phyloP scores from a whole-genome alignment of 164 flowering plant genomes.

The Stephania yunnanensis region DNA sequence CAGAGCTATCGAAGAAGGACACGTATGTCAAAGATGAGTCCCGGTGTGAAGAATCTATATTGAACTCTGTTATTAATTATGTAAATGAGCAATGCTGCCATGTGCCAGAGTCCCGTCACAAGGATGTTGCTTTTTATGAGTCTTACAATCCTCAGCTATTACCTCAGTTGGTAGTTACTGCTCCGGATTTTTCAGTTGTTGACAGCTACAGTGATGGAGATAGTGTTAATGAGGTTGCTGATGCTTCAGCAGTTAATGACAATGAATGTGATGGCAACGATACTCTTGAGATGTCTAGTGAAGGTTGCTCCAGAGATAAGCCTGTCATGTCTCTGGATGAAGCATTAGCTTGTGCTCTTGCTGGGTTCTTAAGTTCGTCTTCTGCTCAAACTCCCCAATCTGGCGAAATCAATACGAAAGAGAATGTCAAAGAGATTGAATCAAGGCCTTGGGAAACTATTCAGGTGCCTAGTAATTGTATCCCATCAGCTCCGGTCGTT shows the following conservation, averaged over 20 bases:
- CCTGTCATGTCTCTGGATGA: conserved; percentile 57
- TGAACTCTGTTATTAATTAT: conserved; percentile 30
- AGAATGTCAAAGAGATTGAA: conserved; percentile 6
- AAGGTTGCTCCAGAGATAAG: conserved; percentile 20
- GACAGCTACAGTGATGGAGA: conserved; percentile 37
- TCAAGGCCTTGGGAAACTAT: conserved; percentile 4
- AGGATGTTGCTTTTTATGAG: conserved; percentile 18
- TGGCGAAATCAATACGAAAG: conserved; percentile 16
- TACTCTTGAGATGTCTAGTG: conserved; percentile 13
- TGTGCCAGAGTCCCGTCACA: conserved; percentile 21
- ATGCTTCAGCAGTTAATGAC: neutral
- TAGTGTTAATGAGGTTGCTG: conserved; percentile 4
- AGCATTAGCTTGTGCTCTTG: conserved; percentile 78
- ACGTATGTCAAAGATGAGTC: conserved; percentile 25
- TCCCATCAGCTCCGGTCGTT: conserved; percentile 1
- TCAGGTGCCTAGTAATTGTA: conserved; percentile 4
- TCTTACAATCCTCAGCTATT: conserved; percentile 18
- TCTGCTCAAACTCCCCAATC: conserved; percentile 18
- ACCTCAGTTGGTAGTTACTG: conserved; percentile 45
- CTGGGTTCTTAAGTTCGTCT: conserved; percentile 46
- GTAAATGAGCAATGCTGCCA: conserved; percentile 15
- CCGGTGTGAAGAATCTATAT: conserved; percentile 35
- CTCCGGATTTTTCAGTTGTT: conserved; percentile 55
- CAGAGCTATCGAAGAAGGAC: neutral
- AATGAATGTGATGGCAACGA: conserved; percentile 12